Evolutionary conservation across 768 basidiomycete species (phyloP).

Genomic region (Boletus subcaerulescens): DNA sequence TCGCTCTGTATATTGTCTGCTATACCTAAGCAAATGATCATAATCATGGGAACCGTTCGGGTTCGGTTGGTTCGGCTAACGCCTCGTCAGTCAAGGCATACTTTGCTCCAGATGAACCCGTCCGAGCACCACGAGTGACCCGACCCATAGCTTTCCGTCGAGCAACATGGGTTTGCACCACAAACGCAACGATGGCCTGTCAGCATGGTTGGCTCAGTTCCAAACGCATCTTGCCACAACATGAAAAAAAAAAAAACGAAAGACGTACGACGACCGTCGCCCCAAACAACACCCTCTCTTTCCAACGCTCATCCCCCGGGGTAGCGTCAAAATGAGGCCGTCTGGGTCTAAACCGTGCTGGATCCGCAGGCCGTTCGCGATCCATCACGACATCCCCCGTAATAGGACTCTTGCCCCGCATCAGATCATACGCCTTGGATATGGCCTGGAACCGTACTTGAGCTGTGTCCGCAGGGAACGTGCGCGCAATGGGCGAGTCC

Average conservation of each 20-base stretch:
- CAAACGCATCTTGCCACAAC: background rate
- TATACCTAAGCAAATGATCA: background rate
- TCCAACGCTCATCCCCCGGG: slow-evolving; percentile 58
- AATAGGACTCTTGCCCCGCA: slow-evolving; percentile 46
- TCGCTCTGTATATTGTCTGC: background rate
- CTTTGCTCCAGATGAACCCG: slow-evolving; percentile 1
- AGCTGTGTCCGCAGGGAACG: slow-evolving; percentile 44
- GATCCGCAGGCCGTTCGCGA: slow-evolving; percentile 26
- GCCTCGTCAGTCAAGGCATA: slow-evolving; percentile 17
- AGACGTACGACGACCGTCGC: slow-evolving; percentile 48
- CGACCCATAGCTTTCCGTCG: slow-evolving; percentile 32
- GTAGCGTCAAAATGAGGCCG: slow-evolving; percentile 48
- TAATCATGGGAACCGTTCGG: background rate
- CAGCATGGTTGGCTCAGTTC: background rate
- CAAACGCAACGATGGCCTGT: slow-evolving; percentile 34
- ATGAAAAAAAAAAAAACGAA: background rate
- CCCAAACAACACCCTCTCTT: slow-evolving; percentile 59
- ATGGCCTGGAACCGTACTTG: slow-evolving; percentile 71
- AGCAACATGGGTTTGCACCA: slow-evolving; percentile 32
- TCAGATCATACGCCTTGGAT: slow-evolving; percentile 60
- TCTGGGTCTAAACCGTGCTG: slow-evolving; percentile 42
- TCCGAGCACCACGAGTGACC: slow-evolving; percentile 5
- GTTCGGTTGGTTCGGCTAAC: slow-evolving; percentile 16
- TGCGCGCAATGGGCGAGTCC: slow-evolving; percentile 51
- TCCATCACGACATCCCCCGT: slow-evolving; percentile 15